Evolutionary conservation across 2,329 filamentous ascomycete species (phyloP), one percentile per base, ranked within the genome.

Genomic region (Hortaea sp.): DNA sequence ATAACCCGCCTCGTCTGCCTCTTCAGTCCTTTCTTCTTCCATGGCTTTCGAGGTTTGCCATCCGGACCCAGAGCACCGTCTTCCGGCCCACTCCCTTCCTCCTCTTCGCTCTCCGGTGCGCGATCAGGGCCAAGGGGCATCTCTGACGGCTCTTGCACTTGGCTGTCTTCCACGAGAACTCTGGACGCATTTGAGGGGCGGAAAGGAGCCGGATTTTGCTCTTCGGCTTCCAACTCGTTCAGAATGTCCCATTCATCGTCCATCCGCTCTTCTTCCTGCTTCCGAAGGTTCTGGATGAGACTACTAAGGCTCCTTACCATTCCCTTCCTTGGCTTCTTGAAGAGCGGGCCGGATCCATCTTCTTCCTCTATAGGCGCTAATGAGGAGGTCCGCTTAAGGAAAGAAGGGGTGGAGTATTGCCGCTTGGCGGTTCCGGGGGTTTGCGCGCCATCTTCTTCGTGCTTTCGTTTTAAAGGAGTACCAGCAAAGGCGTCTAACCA

Each of bases 1-100:
- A 81, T 88, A 46, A 77, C 73, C 41, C 74, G 71, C 51, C 81
- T 73, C 3, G 86, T 90, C 46, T 85, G 87, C 50, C 86, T 74
- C 70, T 92, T 92, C 62, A 85, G 77, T 0, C 85, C 85, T 69
- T 85, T 86, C 75, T 92, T 92, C 73, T 89, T 90, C 71, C 77
- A 90, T 1, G 78, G 66, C 45, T 74, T 77, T 34, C 80, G 62
- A 2, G 80, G 80, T 51, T 76, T 71, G 1, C 79, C 79, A 55
- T 79, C 68, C n/a, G 69, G 70, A 44, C 70, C 77, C 9, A 74
- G 47, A 10, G 53, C 55, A 28, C 55, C 53, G 7, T 39, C 44
- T 13, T 58, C 58, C 2, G 40, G 44, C n/a, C 65, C 61, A 3
- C 62, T 59, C 0, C 75, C 73, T 46, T 84, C 60, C 0, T 76